Conservation (phyloP, 306 rosid species). For the Arachis stenosperma region DNA sequence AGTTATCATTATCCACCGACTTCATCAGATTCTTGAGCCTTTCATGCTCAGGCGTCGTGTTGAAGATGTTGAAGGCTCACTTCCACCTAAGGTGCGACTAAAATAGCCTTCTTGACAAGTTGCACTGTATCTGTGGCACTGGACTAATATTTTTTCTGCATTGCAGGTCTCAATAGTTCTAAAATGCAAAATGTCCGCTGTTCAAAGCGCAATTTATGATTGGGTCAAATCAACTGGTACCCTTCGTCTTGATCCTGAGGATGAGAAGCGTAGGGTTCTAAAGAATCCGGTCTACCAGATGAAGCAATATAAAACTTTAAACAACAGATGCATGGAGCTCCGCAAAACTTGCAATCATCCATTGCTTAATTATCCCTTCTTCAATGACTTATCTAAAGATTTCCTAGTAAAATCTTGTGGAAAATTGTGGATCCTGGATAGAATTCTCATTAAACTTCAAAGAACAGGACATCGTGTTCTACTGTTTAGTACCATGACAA, state of each 20-base stretch:
- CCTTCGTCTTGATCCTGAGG: conserved; percentile 99
- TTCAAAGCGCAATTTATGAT: conserved; percentile 93
- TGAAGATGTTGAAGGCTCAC: conserved; percentile 97
- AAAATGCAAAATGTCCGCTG: conserved; percentile 90
- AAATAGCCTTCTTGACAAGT: conserved; percentile 29
- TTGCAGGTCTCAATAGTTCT: conserved; percentile 90
- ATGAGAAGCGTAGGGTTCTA: conserved; percentile 74
- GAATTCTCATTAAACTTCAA: conserved; percentile 93
- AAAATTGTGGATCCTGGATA: conserved; percentile 92
- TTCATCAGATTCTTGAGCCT: conserved; percentile 99
- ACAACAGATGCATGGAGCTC: conserved; percentile 98
- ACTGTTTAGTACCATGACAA: conserved; percentile 98
- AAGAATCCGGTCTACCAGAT: conserved; percentile 76
- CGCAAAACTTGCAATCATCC: conserved; percentile 99
- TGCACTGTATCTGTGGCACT: conserved; percentile 33
- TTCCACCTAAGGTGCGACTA: conserved; percentile 83
- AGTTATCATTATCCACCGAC: conserved; percentile 92
- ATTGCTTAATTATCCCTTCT: conserved; percentile 88
- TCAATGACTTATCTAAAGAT: conserved; percentile 83
- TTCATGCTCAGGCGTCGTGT: conserved; percentile 99
- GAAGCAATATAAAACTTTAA: conserved; percentile 86
- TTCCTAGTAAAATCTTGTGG: conserved; percentile 93
- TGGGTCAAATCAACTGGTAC: conserved; percentile 99
- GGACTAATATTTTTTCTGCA: conserved; percentile 41
- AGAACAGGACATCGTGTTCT: conserved; percentile 95